Evolutionary conservation across 345 rosid genomes (phyloP).

Genomic region (Eutrema japonicum): DNA sequence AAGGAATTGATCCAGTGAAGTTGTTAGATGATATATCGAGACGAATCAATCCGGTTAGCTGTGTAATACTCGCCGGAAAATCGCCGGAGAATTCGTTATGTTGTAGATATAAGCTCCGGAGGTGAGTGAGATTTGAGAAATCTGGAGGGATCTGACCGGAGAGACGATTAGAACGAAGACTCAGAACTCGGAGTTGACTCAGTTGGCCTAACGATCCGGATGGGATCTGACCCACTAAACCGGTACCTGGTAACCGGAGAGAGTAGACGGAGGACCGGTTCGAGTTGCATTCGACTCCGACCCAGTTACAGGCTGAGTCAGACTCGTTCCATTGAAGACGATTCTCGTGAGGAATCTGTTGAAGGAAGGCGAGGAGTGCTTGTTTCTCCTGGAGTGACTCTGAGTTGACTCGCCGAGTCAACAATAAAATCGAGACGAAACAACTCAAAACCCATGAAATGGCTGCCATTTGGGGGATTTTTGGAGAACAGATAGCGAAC

Average conservation of each 20-base stretch:
- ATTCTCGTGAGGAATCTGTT: conserved; percentile 59
- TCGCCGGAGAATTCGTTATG: conserved; percentile 63
- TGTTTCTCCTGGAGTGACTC: conserved; percentile 80
- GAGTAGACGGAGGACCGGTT: conserved; percentile 54
- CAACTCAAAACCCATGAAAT: conserved; percentile 24
- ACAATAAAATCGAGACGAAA: conserved; percentile 42
- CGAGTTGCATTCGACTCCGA: conserved; percentile 75
- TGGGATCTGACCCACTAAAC: conserved; percentile 79
- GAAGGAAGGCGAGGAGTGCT: conserved; percentile 76
- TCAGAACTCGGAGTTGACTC: conserved; percentile 74
- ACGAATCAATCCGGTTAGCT: conserved; percentile 61
- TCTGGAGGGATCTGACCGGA: conserved; percentile 83
- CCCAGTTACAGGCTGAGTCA: conserved; percentile 79
- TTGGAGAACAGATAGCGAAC: not conserved
- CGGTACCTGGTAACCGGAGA: conserved; percentile 87
- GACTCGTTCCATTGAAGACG: conserved; percentile 83
- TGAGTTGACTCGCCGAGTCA: conserved; percentile 54
- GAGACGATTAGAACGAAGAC: conserved; percentile 86
- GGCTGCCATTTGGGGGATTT: conserved; percentile 48
- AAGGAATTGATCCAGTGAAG: conserved; percentile 75
- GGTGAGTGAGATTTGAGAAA: conserved; percentile 69
- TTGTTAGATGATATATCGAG: conserved; percentile 85
- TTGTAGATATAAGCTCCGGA: conserved; percentile 80
- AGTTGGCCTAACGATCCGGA: conserved; percentile 68
- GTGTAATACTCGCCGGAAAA: conserved; percentile 66